Percentiles rank a stretch among this genome's conserved stretches.
These are phyloP conservation scores for Sistotremastrum niveocremeum DNA, from an alignment of 768 basidiomycete species.

Conservation along the genomic window DNA sequence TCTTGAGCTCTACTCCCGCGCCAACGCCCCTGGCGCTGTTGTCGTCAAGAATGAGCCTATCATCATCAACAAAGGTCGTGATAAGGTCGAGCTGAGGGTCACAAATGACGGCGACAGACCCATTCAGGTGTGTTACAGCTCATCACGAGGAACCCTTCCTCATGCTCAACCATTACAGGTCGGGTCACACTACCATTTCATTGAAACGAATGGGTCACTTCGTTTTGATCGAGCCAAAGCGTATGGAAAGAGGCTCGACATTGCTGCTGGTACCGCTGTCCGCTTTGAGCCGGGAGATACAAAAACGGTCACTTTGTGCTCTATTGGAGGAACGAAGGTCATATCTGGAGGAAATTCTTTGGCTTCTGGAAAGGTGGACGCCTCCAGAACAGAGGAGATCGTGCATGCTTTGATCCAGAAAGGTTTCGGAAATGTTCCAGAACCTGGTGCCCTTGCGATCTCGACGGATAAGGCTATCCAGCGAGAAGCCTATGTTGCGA, in stretches of 20 bases:
- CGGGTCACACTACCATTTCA: slow-evolving; percentile 91
- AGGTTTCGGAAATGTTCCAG: slow-evolving; percentile 58
- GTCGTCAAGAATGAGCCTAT: slow-evolving; percentile 54
- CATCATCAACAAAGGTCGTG: slow-evolving; percentile 59
- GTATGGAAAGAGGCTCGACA: slow-evolving; percentile 81
- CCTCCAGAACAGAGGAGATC: slow-evolving; percentile 30
- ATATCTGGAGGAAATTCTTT: slow-evolving; percentile 73
- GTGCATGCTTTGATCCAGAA: slow-evolving; percentile 34
- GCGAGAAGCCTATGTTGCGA: slow-evolving; percentile 69
- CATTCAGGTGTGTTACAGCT: slow-evolving; percentile 48
- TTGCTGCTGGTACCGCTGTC: slow-evolving; percentile 88
- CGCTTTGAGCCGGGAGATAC: slow-evolving; percentile 90
- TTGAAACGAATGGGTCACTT: slow-evolving; percentile 74
- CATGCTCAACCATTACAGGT: slow-evolving; percentile 32
- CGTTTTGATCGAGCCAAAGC: slow-evolving; percentile 72
- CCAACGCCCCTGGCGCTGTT: slow-evolving; percentile 62
- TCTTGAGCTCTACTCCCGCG: slow-evolving; percentile 33
- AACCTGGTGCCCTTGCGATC: slow-evolving; percentile 47
- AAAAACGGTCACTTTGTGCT: slow-evolving; percentile 72
- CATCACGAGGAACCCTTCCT: not conserved
- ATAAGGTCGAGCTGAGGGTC: slow-evolving; percentile 58
- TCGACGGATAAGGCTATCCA: slow-evolving; percentile 40
- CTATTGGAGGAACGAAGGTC: slow-evolving; percentile 56
- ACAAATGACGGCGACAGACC: slow-evolving; percentile 90
- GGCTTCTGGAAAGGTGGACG: slow-evolving; percentile 42